Evolutionary conservation across 2,329 filamentous ascomycete species (phyloP), one percentile per base, ranked within the genome.

Genomic region (Rutstroemia sydowiana): DNA sequence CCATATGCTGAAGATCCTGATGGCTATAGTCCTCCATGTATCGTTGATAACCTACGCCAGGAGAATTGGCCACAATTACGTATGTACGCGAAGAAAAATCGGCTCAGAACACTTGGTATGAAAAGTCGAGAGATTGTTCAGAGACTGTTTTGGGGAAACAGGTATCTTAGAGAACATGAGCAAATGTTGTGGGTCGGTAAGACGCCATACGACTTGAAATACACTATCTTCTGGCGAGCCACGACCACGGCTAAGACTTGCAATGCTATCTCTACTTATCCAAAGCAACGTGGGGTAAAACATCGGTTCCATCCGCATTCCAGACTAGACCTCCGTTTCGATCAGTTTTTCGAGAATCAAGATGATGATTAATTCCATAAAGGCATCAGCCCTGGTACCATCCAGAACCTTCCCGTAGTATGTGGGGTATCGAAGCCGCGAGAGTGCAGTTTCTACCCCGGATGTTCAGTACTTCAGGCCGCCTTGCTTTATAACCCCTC

Each of bases 151-250:
- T 74, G 75, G 45, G 77, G 78, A 2, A 75, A 80, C 40, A 71
- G 78, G 0, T 82, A 82, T 61, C 71, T 82, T 21, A 74, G 80
- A 34, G 79, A 81, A 62, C 78, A 82, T 62, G 79, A 82, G 61
- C 79, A 83, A 59, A 78, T 76, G 74, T 73, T 78, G 52, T 79
- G 76, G 76, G 72, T 71, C 30, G 61, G 62, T 26, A 65, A 65
- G 18, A 34, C 44, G 42, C 55, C 47, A 13, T 23, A 51, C 23
- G 48, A 51, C 18, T 3, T 46, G 13, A 45, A 51, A 30, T 44
- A 21, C 31, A n/a, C n/a, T n/a, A n/a, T 26, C 52, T 11, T 37
- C 28, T 3, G 13, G 11, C n/a, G 6, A 36, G 8, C 41, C 32
- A 18, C 20, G 18, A 11, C 41, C 48, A 3, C 23, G 9, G 14